Evolutionary conservation across 148 eudicot species (phyloP), one percentile per base, ranked within the genome.

Genomic region (Vaccinium darrowii): DNA sequence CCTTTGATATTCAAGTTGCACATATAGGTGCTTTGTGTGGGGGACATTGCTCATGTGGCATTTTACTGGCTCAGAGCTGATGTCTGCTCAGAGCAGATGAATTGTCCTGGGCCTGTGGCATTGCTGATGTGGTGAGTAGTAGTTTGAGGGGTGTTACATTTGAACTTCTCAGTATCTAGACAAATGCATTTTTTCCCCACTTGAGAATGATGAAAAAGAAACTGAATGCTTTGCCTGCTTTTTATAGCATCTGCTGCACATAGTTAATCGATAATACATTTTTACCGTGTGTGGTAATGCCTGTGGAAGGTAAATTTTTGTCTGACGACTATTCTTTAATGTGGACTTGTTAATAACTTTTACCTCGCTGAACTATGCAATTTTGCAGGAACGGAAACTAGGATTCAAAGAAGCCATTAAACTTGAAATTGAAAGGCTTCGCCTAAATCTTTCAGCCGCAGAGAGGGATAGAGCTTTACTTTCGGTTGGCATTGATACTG

Each of bases 401-500:
- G 90, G 88, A 84, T 97, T 92, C 86, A 86, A 86, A 86, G 98
- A 95, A 88, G 97, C 99, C 82, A 92, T 97, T 95, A 94, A 93
- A 90, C 93, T 97, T 81, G 99, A 97, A 91, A 93, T 93, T 83
- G 93, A 97, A 81, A 98, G 99, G 27, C 88, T 97, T 76, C 91
- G 83, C 49, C 88, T 90, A 76, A 93, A 95, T 88, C 91, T 95
- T 78, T 95, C 98, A 81, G 98, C 99, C 80, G 98, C 98, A 73
- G 98, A 94, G 85, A 92, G 99, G 86, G 98, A 97, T 85, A 92
- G 98, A 89, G 96, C 96, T 76, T 87, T 97, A 84, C 85, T 97
- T 86, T 91, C 98, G 58, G 86, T 94, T 86, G 97, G 99, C 85
- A 87, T 84, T 78, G 99, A 97, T 90, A 96, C 98, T 81, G 99